Evolutionary conservation across 2,329 filamentous ascomycete species (phyloP), one percentile per base, ranked within the genome.

Genomic region (Acephala macrosclerotiorum): DNA sequence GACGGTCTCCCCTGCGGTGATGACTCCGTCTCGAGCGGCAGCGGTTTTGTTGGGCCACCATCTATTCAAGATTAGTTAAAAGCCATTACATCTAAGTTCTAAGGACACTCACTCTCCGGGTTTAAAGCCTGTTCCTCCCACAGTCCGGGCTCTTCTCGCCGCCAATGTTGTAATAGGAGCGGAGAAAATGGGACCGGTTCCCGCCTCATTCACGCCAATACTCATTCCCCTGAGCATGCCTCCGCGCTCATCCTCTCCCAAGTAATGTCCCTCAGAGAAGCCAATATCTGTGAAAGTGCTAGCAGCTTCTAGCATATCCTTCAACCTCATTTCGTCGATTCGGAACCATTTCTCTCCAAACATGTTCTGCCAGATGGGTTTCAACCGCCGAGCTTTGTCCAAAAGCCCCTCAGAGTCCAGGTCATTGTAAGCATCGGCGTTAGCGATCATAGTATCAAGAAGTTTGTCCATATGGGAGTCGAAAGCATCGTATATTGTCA

Each of bases 21-120:
- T 22, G 33, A 57, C 22, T 22, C 80, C 85, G 69, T 88, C 85
- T 25, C 84, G 80, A 64, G 83, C 78, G 1, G 84, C 85, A 68
- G 85, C 87, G 35, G 83, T 81, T 40, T 87, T 77, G 60, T 85
- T 85, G 5, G 25, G 29, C 55, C 55, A 57, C 55, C 55, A 57
- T 57, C 55, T 57, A 36, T 22, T 38, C 26, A n/a, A 38, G 6
- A 38, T 36, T 38, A 57, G 55, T 38, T 38, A 11, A 3, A 11
- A 29, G 2, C 18, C 12, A 47, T 20, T 49, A 11, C n/a, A n/a
- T n/a, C 9, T 49, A 1, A n/a, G 1, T 18, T 42, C 2, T 16
- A 16, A 16, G 40, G 14, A 42, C 3, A 49, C 49, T 53, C 18
- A 53, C 49, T 26, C 12, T 53, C 49, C 49, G 2, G 25, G 49